phyloP scores from a whole-genome alignment of 208 protist genomes.

The Herpetomonas samuelpessoai region DNA sequence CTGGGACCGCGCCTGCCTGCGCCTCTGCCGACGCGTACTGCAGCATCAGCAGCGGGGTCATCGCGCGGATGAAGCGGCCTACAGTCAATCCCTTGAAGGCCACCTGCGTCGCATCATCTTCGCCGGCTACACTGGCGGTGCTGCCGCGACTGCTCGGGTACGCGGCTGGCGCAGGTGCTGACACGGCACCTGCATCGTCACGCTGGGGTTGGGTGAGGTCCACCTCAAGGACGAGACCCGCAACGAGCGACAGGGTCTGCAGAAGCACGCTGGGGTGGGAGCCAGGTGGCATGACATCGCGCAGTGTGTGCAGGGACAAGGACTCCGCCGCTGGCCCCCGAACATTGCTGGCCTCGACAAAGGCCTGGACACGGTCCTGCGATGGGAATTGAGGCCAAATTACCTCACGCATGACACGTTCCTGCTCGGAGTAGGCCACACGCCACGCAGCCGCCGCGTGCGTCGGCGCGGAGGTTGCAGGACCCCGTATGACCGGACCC shows the following conservation, averaged over 20 bases:
- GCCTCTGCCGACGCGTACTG: constrained; percentile 39
- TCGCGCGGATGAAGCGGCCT: constrained; percentile 16
- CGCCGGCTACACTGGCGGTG: not conserved
- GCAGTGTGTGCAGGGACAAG: constrained; percentile 17
- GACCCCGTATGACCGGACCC: too few relatives aligned
- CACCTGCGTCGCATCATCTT: constrained; percentile 13
- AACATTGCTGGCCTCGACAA: constrained; percentile 30
- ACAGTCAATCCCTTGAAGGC: constrained; percentile 24
- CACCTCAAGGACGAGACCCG: constrained; percentile 17
- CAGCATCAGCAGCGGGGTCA: constrained; percentile 40
- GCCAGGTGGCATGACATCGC: constrained; percentile 34
- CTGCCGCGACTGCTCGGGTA: not conserved
- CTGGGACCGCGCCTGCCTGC: constrained; percentile 19
- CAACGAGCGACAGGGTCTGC: constrained; percentile 29
- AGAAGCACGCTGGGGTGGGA: constrained; percentile 57
- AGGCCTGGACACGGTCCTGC: constrained; percentile 18
- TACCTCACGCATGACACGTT: constrained; percentile 29
- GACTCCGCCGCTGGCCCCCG: constrained; percentile 5
- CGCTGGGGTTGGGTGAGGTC: not conserved
- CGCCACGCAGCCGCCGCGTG: not conserved
- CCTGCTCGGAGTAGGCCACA: constrained; percentile 11
- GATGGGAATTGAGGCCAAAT: constrained; percentile 48
- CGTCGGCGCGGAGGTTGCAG: not conserved
- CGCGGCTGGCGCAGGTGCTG: too few relatives aligned
- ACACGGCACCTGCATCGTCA: too few relatives aligned